Evolutionary conservation across 495 filamentous ascomycete species (phyloP), one percentile per base, ranked within the genome.

Genomic region (Neurospora tetrasperma): DNA sequence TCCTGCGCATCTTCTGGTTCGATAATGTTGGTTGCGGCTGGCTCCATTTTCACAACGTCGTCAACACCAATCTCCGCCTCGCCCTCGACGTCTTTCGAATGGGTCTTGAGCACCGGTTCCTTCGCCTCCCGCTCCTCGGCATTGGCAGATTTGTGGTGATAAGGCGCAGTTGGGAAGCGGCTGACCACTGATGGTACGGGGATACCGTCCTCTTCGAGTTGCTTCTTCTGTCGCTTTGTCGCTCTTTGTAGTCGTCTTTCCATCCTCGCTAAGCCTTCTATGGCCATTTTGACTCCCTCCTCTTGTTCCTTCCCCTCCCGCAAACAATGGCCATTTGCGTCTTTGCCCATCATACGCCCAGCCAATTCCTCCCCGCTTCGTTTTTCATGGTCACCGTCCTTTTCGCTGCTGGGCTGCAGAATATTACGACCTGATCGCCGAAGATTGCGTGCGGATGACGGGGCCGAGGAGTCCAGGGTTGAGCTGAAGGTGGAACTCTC

Each of bases 1-100:
- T 85, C 83, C 42, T 77, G 80, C 42, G 78, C 73, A 71, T 79
- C 72, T 41, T 80, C 78, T 11, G 74, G 66, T n/a, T 66, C 75
- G 12, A 59, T n/a, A 8, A 70, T 59, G 9, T 73, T 69, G 20
- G 9, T 2, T 4, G 14, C 42, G 14, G 71, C 73, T 3, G 70
- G 20, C 20, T 69, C 72, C 3, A 59, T 35, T 14, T 66, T 35
- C 14, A 31, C 23, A 5, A 1, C 2, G 18, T 31, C 54, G 14
- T 7, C 54, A 18, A 14, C 54, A 1, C 54, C 54, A 12, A 38
- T 27, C 16, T 35, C 27, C 3, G 54, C 5, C 54, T 66, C 54
- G 27, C 54, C 54, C 54, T 35, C 54, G 1, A 3, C 14, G 27
- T 35, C 27, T 27, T 66, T 66, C 27, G 18, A 6, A 66, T 66